These are phyloP conservation scores for Cryptococcus sp. DNA, from an alignment of 1,284 basidiomycete species.

Conservation along the genomic window DNA sequence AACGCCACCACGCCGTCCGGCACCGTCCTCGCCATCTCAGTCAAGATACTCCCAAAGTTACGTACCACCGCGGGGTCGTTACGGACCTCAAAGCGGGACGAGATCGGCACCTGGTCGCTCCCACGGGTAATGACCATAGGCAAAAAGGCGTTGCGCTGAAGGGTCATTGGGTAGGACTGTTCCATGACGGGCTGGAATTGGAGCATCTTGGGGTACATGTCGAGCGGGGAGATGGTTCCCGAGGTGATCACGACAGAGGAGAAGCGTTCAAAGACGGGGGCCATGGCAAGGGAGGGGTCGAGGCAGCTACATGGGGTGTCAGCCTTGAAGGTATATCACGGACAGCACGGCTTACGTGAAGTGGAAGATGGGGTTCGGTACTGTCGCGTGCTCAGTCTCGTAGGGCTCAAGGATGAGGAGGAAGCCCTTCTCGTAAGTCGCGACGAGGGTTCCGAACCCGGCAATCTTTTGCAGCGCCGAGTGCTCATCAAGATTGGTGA, in stretches of 20 bases:
- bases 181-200: constrained; percentile 96
- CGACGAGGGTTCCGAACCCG: constrained; percentile 91
- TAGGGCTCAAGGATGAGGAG: constrained; percentile 96
- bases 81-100: constrained; percentile 97
- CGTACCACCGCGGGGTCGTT: constrained; percentile 99
- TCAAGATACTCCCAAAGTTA: constrained; percentile 96
- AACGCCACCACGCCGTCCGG: constrained; percentile 99
- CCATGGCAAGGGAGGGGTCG: constrained; percentile 95
- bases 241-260: constrained; percentile 98
- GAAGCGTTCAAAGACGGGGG: constrained; percentile 97
- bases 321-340: neutral
- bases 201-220: constrained; percentile 99
- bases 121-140: constrained; percentile 98
- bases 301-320: constrained; percentile 64
- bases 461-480: constrained; percentile 92
- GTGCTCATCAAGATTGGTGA: constrained; percentile 88
- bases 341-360: constrained; percentile 66
- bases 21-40: constrained; percentile 96
- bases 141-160: constrained; percentile 93
- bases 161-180: constrained; percentile 97
- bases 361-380: constrained; percentile 98
- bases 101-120: constrained; percentile 97
- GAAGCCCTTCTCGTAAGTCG: constrained; percentile 99
- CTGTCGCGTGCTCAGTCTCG: constrained; percentile 97
- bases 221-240: constrained; percentile 94